A percentile compares a stretch with the other conserved stretches of the same genome.
Conservation (phyloP, 78 protist genomes). For the Trichosphaerium sp. region DNA sequence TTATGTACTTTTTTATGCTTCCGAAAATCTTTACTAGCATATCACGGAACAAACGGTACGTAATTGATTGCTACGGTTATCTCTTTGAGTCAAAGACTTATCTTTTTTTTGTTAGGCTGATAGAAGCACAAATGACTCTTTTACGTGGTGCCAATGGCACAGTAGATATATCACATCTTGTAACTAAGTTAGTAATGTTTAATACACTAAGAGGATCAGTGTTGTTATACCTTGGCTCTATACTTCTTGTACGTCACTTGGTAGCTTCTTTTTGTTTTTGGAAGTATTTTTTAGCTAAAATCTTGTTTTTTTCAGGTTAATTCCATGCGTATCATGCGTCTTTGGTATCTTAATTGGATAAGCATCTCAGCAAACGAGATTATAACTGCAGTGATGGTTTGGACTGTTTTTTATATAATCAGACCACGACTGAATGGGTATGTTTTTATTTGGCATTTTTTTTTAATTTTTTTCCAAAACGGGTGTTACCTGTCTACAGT, state of each 20-base stretch:
- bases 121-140: background rate
- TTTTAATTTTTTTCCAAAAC: too few species aligned
- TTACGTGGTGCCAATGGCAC: background rate
- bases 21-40: slow-evolving; percentile 37
- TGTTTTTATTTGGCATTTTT: too few species aligned
- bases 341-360: slow-evolving; percentile 35
- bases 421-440: too few species aligned
- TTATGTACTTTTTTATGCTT: slow-evolving; percentile 39
- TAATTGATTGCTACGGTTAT: too few species aligned
- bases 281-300: too few species aligned
- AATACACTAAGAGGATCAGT: slow-evolving; percentile 17
- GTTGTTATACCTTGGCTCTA: slow-evolving; percentile 28
- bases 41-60: too few species aligned
- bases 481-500: too few species aligned
- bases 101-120: slow-evolving; percentile 5
- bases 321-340: slow-evolving; percentile 27
- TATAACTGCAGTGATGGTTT: slow-evolving; percentile 6
- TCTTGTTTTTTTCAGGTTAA: too few species aligned
- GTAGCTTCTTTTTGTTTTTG: too few species aligned
- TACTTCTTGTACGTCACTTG: slow-evolving; percentile 27
- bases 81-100: slow-evolving; percentile 6
- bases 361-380: slow-evolving; percentile 10
- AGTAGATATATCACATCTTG: background rate
- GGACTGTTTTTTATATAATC: slow-evolving; percentile 6
- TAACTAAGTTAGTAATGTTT: slow-evolving; percentile 12